Base-by-base conservation (phyloP, 2,329 filamentous ascomycete genomes). In the Aphanoascus verrucosus region DNA sequence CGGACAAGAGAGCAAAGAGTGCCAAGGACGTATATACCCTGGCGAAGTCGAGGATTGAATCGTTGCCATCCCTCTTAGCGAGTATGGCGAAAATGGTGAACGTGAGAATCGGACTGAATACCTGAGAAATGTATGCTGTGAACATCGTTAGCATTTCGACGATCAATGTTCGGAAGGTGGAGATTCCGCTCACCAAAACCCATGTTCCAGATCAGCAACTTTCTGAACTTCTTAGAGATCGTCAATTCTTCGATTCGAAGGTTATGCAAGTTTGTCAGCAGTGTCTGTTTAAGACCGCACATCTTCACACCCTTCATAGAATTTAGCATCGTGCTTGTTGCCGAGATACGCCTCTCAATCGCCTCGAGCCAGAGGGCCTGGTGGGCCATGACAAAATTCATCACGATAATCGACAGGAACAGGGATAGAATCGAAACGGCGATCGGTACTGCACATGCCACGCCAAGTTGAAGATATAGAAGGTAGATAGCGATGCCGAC, bases 271-370 rank as follows among this genome's bases (percentile, higher is more conserved):
- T 63, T 65, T 6, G 61, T 64, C 54, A 67, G 65, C 9, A 75
- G 57, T 2, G 68, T 67, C 11, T 70, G 63, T 34, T 69, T 72
- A 7, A 79, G 59, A 0, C 76, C 77, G 0, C 73, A 67, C 52
- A 78, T 71, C 57, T 77, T 79, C 53, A 78, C 67, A 15, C 71
- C 72, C 57, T 77, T 78, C 65, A 79, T 77, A 15, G 70, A 72
- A 3, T 68, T 69, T 0, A 79, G 64, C 58, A 76, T 72, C 3
- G 69, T 68, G 5, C 73, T 67, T 0, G 76, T 79, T 14, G 71
- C 69, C 5, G 70, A 72, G 17, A 79, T 72, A 2, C 76, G 72
- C 23, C 65, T 65, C 58, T 79, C 69, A 14, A 77, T 75, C 8
- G 74, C 74, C 44, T 73, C 66, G 34, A 78, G 67, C 77, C 77